Evolutionary conservation across 371 early-diverging fungal species (phyloP).

Genomic region (Smittium mucronatum): DNA sequence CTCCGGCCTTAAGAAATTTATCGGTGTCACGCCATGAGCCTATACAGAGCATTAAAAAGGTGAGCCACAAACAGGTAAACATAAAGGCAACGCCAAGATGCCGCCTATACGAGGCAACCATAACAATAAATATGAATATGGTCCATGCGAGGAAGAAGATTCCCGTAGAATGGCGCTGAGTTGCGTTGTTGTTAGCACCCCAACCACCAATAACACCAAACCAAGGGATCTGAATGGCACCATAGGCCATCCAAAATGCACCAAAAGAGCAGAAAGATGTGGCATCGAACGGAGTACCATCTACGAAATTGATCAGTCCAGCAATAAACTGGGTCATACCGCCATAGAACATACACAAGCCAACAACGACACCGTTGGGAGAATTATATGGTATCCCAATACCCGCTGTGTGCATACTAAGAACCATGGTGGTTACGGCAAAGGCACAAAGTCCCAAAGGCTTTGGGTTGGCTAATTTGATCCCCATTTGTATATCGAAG

Average conservation of each 20-base stretch:
- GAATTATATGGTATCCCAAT: conserved; percentile 44
- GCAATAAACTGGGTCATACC: conserved; percentile 61
- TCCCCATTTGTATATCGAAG: too few species aligned
- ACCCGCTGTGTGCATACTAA: conserved; percentile 48
- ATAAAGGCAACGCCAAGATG: conserved; percentile 42
- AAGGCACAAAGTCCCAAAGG: conserved; percentile 62
- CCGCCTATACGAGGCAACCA: conserved; percentile 53
- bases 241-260: conserved; percentile 67
- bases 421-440: conserved; percentile 61
- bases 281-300: conserved; percentile 67
- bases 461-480: too few species aligned
- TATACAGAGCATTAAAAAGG: conserved; percentile 49
- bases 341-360: conserved; percentile 64
- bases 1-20: conserved; percentile 37
- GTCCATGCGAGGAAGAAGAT: conserved; percentile 55
- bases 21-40: conserved; percentile 29
- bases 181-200: conserved; percentile 24
- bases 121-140: conserved; percentile 49
- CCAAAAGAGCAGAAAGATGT: conserved; percentile 67
- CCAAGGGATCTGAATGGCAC: conserved; percentile 44
- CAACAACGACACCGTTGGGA: conserved; percentile 43
- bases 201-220: conserved; percentile 36
- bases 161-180: too few species aligned
- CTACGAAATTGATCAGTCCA: conserved; percentile 68
- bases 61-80: conserved; percentile 49